phyloP scores from a whole-genome alignment of 148 eudicot genomes.

The Spergularia marina region DNA sequence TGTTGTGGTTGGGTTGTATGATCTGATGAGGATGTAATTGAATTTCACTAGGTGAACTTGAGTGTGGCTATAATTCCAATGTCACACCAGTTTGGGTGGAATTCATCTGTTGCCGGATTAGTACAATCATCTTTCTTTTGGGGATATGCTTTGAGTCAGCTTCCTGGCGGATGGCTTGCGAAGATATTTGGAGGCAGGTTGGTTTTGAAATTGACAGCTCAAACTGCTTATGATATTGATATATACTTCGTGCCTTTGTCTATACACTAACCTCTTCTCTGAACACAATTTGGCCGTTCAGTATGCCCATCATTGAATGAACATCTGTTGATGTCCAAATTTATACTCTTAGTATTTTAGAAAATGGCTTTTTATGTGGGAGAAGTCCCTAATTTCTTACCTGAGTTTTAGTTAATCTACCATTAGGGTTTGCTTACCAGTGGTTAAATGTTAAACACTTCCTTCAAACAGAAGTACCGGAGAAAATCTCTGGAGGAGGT shows the following conservation, averaged over 20 bases:
- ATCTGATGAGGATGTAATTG: constrained; percentile 17
- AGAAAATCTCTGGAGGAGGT: no score
- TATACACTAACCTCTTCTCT: background rate
- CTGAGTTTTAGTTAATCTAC: background rate
- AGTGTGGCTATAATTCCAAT: constrained; percentile 97
- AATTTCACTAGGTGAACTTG: constrained; percentile 71
- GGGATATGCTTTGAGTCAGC: constrained; percentile 97
- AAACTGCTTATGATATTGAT: background rate
- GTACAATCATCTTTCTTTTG: constrained; percentile 99
- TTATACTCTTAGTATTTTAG: background rate
- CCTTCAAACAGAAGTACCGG: no score
- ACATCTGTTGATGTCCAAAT: no score
- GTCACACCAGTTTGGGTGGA: constrained; percentile 99
- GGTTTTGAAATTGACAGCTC: constrained; percentile 29
- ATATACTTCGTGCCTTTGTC: background rate
- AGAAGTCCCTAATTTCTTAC: background rate
- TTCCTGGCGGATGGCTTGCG: constrained; percentile 98
- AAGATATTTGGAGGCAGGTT: constrained; percentile 96
- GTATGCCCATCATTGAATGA: background rate
- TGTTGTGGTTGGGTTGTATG: no score
- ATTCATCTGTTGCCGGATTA: constrained; percentile 84
- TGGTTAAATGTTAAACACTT: no score
- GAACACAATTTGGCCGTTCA: background rate
- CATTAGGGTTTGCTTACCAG: background rate
- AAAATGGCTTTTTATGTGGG: background rate